Evolutionary conservation across 2,329 filamentous ascomycete species (phyloP).

Genomic region (Colletotrichum filicis): DNA sequence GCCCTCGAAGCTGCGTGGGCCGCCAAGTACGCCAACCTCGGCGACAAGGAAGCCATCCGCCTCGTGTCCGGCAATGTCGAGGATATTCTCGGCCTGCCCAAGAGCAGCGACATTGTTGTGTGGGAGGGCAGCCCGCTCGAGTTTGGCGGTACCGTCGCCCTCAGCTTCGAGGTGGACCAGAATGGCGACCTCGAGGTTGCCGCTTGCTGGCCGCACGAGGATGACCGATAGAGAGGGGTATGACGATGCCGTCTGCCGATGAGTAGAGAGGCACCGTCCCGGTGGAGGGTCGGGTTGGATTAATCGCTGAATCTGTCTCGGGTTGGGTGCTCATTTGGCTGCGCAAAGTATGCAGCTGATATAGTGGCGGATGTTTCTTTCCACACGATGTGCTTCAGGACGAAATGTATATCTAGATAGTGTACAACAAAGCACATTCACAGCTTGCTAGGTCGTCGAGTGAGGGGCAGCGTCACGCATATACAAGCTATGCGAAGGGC

Average conservation of each 20-base stretch:
- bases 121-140: slow-evolving; percentile 55
- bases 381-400: too few species aligned
- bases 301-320: not conserved
- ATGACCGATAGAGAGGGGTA: not conserved
- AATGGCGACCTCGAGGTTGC: slow-evolving; percentile 40
- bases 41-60: slow-evolving; percentile 45
- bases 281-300: not conserved
- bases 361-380: not conserved
- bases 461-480: not conserved
- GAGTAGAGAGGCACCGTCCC: not conserved
- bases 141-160: slow-evolving; percentile 50
- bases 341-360: not conserved
- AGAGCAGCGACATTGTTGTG: slow-evolving; percentile 51
- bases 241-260: not conserved
- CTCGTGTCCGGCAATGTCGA: slow-evolving; percentile 54
- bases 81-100: slow-evolving; percentile 50
- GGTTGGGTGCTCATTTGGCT: too few species aligned
- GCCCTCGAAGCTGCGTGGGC: slow-evolving; percentile 52
- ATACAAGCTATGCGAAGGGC: not conserved
- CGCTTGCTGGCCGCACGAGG: slow-evolving; percentile 43
- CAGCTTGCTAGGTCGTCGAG: not conserved
- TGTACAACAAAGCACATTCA: not conserved
- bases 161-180: slow-evolving; percentile 46
- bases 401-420: too few species aligned
- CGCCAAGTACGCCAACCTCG: slow-evolving; percentile 51